Conservation (phyloP, 1,284 basidiomycete genomes). For the Marasmius oreades region DNA sequence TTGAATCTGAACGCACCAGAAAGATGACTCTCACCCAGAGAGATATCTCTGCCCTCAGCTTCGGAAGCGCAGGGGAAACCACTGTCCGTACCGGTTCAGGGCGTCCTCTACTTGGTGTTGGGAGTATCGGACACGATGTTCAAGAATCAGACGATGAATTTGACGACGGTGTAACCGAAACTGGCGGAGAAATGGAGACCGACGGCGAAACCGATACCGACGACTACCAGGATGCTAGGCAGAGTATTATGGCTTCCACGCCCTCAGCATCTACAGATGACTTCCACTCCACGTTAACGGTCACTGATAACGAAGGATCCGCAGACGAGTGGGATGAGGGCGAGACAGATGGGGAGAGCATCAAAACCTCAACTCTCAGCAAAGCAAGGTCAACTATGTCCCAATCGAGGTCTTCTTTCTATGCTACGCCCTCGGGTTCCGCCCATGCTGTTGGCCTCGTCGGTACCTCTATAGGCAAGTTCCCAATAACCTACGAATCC, state of each 20-base stretch:
- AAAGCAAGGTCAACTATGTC: slow-evolving; percentile 18
- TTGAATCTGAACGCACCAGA: slow-evolving; percentile 27
- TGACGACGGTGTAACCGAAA: slow-evolving; percentile 50
- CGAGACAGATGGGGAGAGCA: slow-evolving; percentile 55
- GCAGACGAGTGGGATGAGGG: slow-evolving; percentile 60
- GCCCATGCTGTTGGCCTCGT: slow-evolving; percentile 4
- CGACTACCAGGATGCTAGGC: slow-evolving; percentile 80
- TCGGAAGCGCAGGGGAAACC: slow-evolving; percentile 37
- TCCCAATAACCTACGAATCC: slow-evolving; percentile 7
- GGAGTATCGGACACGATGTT: slow-evolving; percentile 25
- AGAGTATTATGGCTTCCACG: slow-evolving; percentile 59
- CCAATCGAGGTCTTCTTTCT: slow-evolving; percentile 12
- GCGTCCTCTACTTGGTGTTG: slow-evolving; percentile 34
- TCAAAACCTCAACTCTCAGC: slow-evolving; percentile 51
- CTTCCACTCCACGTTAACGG: slow-evolving; percentile 72
- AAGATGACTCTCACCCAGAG: slow-evolving; percentile 47
- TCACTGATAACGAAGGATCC: slow-evolving; percentile 61
- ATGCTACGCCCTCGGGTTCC: slow-evolving; percentile 12
- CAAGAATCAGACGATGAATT: slow-evolving; percentile 29
- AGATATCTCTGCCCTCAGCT: slow-evolving; percentile 37
- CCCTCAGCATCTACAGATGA: slow-evolving; percentile 55
- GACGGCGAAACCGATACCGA: slow-evolving; percentile 61
- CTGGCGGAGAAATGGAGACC: slow-evolving; percentile 60
- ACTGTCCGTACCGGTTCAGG: slow-evolving; percentile 37
- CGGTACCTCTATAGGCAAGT: background rate